Evolutionary conservation across 2,329 filamentous ascomycete species (phyloP).

Genomic region (Trichoderma pleuroti): DNA sequence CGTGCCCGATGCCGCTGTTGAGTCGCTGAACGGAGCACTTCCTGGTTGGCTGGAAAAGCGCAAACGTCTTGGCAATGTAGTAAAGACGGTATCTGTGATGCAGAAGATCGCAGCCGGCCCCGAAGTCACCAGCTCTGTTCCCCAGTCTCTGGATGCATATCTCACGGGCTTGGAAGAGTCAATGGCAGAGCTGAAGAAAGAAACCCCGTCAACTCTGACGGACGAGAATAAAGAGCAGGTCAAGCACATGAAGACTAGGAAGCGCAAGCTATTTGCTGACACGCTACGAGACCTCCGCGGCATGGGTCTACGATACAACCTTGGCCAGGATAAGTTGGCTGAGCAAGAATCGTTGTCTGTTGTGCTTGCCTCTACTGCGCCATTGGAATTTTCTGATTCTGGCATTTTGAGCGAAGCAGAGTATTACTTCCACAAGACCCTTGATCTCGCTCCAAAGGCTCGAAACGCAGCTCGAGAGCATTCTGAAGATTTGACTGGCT

Average conservation of each 20-base stretch:
- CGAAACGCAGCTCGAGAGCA: constrained; percentile 68
- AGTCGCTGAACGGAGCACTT: constrained; percentile 27
- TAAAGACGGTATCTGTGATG: constrained; percentile 73
- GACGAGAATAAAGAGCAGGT: constrained; percentile 82
- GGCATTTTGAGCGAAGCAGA: constrained; percentile 46
- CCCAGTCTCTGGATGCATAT: constrained; percentile 62
- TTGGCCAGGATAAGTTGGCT: constrained; percentile 68
- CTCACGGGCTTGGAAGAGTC: constrained; percentile 64
- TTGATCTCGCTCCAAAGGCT: constrained; percentile 68
- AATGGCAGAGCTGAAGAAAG: constrained; percentile 72
- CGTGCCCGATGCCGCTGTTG: constrained; percentile 22
- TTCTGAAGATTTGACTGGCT: constrained; percentile 77
- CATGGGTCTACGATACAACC: constrained; percentile 87
- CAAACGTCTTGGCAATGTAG: constrained; percentile 67
- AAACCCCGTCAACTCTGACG: constrained; percentile 75
- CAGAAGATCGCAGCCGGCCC: constrained; percentile 54
- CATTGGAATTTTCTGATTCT: constrained; percentile 35
- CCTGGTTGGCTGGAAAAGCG: constrained; percentile 45
- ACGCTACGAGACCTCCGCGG: constrained; percentile 75
- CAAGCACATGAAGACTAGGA: constrained; percentile 86
- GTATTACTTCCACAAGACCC: constrained; percentile 72
- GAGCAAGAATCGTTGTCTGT: constrained; percentile 68
- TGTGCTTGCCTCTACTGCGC: constrained; percentile 59
- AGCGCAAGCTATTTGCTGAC: constrained; percentile 86
- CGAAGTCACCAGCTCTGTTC: constrained; percentile 51